A percentile compares a stretch with the other conserved stretches of the same genome.
Evolutionary conservation across 257 asterid genomes (phyloP).

Genomic region (Osmanthus fragrans): DNA sequence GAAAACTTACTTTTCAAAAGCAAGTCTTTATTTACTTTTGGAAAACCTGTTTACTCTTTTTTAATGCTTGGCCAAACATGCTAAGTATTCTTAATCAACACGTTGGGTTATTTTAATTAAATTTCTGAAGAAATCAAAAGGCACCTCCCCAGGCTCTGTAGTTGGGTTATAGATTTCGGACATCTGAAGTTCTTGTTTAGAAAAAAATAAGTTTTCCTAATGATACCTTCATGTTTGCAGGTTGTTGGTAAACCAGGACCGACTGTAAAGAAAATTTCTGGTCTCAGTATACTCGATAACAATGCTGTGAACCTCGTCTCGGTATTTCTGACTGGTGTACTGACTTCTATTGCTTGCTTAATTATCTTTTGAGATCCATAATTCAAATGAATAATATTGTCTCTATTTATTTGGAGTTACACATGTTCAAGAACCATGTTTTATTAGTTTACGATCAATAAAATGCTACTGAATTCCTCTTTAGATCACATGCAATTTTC

Average conservation of each 20-base stretch:
- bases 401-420: not conserved
- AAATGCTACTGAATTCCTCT: not conserved
- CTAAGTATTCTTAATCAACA: not conserved
- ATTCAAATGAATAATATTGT: not conserved
- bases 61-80: not conserved
- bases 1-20: not conserved
- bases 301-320: conserved; percentile 91
- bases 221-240: conserved; percentile 37
- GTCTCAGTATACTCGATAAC: conserved; percentile 74
- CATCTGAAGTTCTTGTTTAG: not conserved
- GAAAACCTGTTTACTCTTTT: no score
- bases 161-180: not conserved
- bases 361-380: conserved; percentile 55
- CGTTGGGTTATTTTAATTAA: not conserved
- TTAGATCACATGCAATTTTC: not conserved
- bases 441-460: not conserved
- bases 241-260: conserved; percentile 92
- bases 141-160: not conserved
- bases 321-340: conserved; percentile 50
- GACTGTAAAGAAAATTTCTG: conserved; percentile 82
- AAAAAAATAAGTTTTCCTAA: not conserved
- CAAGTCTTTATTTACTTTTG: not conserved
- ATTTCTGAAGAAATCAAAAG: not conserved
- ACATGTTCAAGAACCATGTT: not conserved
- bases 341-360: conserved; percentile 57